These are phyloP conservation scores for Xylaria sp. DNA, from an alignment of 2,329 filamentous ascomycete species.

Conservation along the genomic window DNA sequence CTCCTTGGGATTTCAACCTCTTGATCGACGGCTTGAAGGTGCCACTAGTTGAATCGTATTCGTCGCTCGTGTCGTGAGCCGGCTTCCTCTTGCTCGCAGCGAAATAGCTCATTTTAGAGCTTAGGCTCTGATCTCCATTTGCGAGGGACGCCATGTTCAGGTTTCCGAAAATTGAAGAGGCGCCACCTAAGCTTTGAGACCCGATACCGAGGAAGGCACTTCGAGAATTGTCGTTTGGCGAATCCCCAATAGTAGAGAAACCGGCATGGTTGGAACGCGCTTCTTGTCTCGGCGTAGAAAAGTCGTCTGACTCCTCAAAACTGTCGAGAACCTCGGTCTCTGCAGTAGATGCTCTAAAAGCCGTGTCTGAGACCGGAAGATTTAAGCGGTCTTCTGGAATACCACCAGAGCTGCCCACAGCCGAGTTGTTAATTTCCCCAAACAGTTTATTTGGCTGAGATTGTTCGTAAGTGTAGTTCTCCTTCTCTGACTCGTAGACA, in stretches of 20 bases:
- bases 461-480: constrained; percentile 71
- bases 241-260: constrained; percentile 8
- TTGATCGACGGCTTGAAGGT: constrained; percentile 55
- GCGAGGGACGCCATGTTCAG: constrained; percentile 47
- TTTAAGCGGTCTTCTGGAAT: constrained; percentile 54
- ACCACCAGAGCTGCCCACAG: constrained; percentile 55
- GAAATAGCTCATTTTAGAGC: constrained; percentile 38
- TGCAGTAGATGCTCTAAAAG: constrained; percentile 40
- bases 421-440: constrained; percentile 58
- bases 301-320: constrained; percentile 49
- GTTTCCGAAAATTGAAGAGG: constrained; percentile 48
- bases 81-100: constrained; percentile 61
- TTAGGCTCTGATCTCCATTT: constrained; percentile 25
- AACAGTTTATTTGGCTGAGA: constrained; percentile 50
- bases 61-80: constrained; percentile 54
- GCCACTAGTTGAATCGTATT: constrained; percentile 43
- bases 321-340: constrained; percentile 49
- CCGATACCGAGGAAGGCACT: constrained; percentile 36
- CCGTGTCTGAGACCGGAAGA: constrained; percentile 43
- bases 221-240: constrained; percentile 28
- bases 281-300: constrained; percentile 39
- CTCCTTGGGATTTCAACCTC: constrained; percentile 55
- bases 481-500: constrained; percentile 76
- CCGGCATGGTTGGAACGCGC: constrained; percentile 24
- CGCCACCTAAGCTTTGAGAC: constrained; percentile 59